A percentile compares a stretch with the other conserved stretches of the same genome.
Conservation (phyloP, 2,329 filamentous ascomycete genomes). For the Fusarium temperatum region DNA sequence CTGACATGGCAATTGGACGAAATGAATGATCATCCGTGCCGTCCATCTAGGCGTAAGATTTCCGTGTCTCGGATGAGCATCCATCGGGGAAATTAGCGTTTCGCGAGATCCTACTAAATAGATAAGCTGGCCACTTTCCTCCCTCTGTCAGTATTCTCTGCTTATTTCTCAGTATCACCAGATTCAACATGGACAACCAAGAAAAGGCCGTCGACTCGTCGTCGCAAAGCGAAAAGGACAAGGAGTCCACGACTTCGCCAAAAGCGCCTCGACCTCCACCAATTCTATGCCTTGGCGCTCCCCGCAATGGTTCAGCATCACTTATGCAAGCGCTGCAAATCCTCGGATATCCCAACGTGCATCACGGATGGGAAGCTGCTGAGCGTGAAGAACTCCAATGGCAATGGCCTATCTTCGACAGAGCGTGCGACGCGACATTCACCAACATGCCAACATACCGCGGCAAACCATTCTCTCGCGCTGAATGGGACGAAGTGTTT, state of each 20-base stretch:
- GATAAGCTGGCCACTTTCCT: neutral
- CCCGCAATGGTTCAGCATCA: slow-evolving; percentile 29
- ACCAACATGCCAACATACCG: slow-evolving; percentile 28
- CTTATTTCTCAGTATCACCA: rapidly evolving
- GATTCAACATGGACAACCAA: neutral
- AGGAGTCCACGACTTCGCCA: neutral
- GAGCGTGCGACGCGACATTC: slow-evolving; percentile 20
- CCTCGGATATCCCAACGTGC: slow-evolving; percentile 19
- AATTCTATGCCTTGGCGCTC: slow-evolving; percentile 7
- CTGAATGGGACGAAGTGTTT: slow-evolving; percentile 40
- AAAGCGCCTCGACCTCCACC: neutral
- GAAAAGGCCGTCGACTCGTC: neutral
- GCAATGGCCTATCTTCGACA: slow-evolving; percentile 25
- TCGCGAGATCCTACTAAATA: neutral
- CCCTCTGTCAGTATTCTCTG: neutral
- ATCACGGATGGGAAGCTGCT: slow-evolving; percentile 28
- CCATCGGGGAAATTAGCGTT: neutral
- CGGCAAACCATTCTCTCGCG: slow-evolving; percentile 25
- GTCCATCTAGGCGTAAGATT: neutral
- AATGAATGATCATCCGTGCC: neutral
- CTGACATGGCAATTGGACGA: neutral
- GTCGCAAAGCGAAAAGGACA: neutral
- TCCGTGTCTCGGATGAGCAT: neutral
- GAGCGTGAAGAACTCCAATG: slow-evolving; percentile 1
- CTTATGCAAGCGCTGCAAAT: slow-evolving; percentile 26